phyloP scores from a whole-genome alignment of 2,329 filamentous ascomycete species.

The Plenodomus lindquistii region DNA sequence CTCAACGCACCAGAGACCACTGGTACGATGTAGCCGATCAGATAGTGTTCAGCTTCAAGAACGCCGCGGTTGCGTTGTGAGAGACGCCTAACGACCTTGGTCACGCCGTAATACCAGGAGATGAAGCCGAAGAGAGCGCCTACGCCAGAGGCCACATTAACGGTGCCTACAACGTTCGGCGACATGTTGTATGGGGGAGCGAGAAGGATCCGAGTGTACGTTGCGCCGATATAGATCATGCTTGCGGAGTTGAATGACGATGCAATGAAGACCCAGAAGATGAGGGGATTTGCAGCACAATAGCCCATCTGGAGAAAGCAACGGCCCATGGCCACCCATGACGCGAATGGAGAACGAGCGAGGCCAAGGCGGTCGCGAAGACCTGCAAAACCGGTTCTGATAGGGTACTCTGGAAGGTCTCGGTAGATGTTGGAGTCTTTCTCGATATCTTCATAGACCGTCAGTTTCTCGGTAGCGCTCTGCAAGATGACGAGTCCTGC shows the following conservation, averaged over 20 bases:
- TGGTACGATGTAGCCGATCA: constrained; percentile 32
- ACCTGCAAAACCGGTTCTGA: constrained; percentile 7
- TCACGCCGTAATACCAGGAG: constrained; percentile 10
- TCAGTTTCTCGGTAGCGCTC: constrained; percentile 45
- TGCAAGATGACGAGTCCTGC: constrained; percentile 48
- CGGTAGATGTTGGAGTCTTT: constrained; percentile 28
- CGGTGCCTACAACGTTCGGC: constrained; percentile 11
- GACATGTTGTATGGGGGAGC: constrained; percentile 28
- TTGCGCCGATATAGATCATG: constrained; percentile 37
- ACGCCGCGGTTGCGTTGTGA: constrained; percentile 32
- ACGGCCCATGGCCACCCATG: constrained; percentile 27
- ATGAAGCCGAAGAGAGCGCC: constrained; percentile 26
- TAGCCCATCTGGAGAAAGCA: constrained; percentile 35
- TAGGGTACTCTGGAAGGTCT: constrained; percentile 25
- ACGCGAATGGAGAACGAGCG: constrained; percentile 25
- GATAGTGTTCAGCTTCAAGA: constrained; percentile 38
- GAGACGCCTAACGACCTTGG: constrained; percentile 20
- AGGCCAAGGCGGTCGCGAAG: constrained; percentile 23
- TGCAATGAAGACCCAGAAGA: constrained; percentile 38
- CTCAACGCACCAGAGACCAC: constrained; percentile 26
- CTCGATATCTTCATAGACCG: constrained; percentile 43
- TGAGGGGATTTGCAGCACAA: constrained; percentile 32
- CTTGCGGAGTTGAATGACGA: constrained; percentile 30
- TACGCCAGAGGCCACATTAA: constrained; percentile 24
- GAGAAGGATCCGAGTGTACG: constrained; percentile 23